phyloP scores from a whole-genome alignment of 768 basidiomycete species.

The Xerocomellus intermedius region DNA sequence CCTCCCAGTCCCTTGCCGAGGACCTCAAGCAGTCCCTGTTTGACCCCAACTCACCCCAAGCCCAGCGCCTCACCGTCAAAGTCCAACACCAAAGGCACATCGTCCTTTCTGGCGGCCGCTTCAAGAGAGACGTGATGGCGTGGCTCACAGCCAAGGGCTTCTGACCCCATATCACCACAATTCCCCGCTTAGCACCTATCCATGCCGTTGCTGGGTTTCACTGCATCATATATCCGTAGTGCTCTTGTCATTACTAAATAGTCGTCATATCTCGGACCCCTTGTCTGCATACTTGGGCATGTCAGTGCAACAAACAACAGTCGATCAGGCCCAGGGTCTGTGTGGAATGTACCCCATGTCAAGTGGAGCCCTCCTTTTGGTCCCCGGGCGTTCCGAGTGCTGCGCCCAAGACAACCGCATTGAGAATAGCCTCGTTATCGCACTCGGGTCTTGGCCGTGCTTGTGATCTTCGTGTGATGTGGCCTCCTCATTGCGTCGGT shows the following conservation, averaged over 20 bases:
- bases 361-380: not conserved
- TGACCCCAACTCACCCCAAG: constrained; percentile 42
- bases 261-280: constrained; percentile 2
- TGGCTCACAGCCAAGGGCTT: constrained; percentile 71
- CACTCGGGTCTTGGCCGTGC: too few species aligned
- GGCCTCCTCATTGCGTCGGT: too few species aligned
- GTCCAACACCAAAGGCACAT: constrained; percentile 51
- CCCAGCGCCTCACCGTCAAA: constrained; percentile 48
- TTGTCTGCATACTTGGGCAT: not conserved
- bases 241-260: constrained; percentile 16
- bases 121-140: constrained; percentile 57
- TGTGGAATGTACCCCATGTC: not conserved
- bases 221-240: constrained; percentile 2
- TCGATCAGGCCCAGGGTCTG: not conserved
- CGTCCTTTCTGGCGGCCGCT: constrained; percentile 58
- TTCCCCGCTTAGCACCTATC: constrained; percentile 9
- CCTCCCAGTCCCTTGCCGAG: constrained; percentile 51
- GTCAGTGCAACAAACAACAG: not conserved
- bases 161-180: constrained; percentile 28
- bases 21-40: constrained; percentile 58
- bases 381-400: not conserved
- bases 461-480: too few species aligned
- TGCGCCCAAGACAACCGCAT: constrained; percentile 1
- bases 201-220: constrained; percentile 16
- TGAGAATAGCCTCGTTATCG: not conserved